A percentile compares a stretch with the other conserved stretches of the same genome.
Conservation (phyloP, 257 asterid genomes). For the Penstemon barbatus region DNA sequence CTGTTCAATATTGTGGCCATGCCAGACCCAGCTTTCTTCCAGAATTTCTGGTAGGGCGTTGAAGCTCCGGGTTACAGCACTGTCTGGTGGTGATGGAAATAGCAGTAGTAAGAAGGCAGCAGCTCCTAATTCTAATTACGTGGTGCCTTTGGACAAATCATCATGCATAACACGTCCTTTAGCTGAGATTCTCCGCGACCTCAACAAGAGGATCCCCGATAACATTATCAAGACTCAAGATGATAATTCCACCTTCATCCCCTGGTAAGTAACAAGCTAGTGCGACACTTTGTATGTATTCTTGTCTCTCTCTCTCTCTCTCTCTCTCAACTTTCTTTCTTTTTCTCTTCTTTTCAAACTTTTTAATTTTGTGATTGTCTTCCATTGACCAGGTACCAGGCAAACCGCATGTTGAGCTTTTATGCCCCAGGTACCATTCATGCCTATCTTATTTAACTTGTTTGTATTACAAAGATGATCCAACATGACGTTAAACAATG, state of each 20-base stretch:
- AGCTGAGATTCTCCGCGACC: slow-evolving; percentile 91
- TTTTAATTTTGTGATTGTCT: slow-evolving; percentile 30
- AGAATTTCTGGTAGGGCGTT: slow-evolving; percentile 28
- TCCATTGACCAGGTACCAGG: slow-evolving; percentile 70
- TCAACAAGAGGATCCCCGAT: slow-evolving; percentile 88
- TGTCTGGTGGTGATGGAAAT: slow-evolving; percentile 42
- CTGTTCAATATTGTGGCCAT: slow-evolving; percentile 24
- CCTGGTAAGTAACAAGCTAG: slow-evolving; percentile 53
- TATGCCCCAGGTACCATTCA: slow-evolving; percentile 85
- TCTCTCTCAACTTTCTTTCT: not conserved
- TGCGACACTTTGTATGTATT: not conserved
- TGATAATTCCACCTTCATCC: slow-evolving; percentile 62
- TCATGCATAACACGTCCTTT: slow-evolving; percentile 89
- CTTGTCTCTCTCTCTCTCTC: not conserved
- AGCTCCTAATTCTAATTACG: slow-evolving; percentile 72
- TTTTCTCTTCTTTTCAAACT: slow-evolving; percentile 1
- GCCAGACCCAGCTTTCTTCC: slow-evolving; percentile 19
- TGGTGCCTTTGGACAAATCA: slow-evolving; percentile 86
- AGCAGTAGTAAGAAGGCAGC: slow-evolving; percentile 51
- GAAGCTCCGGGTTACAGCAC: slow-evolving; percentile 39
- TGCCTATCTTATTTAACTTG: slow-evolving; percentile 19
- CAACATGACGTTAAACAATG: not conserved
- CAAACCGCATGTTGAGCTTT: slow-evolving; percentile 96
- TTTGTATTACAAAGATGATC: not conserved
- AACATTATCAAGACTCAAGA: slow-evolving; percentile 66